Conservation (phyloP, 2,329 filamentous ascomycete species). For the Penicillium rolfsii region DNA sequence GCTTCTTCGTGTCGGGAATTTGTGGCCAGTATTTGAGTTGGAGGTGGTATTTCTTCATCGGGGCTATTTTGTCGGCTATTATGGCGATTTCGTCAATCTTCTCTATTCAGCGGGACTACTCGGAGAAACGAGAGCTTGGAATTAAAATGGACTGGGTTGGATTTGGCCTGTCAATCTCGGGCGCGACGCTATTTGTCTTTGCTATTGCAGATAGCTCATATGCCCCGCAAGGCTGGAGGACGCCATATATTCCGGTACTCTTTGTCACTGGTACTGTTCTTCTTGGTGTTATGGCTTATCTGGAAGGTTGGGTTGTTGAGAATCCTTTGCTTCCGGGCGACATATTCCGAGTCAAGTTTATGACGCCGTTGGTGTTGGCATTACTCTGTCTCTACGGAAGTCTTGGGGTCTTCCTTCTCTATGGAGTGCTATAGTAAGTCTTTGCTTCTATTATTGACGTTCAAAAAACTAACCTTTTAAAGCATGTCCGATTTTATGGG, state of each 20-base stretch:
- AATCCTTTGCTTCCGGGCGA: constrained; percentile 71
- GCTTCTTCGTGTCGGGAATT: constrained; percentile 68
- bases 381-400: constrained; percentile 70
- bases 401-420: constrained; percentile 70
- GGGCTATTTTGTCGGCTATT: constrained; percentile 56
- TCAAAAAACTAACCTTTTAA: background rate
- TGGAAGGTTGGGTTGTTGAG: constrained; percentile 71
- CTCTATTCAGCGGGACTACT: constrained; percentile 52
- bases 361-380: constrained; percentile 64
- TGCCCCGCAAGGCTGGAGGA: constrained; percentile 70
- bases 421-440: constrained; percentile 67
- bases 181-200: constrained; percentile 71
- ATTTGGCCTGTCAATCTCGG: constrained; percentile 62
- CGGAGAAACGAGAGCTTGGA: constrained; percentile 39
- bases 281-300: constrained; percentile 64
- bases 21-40: constrained; percentile 59
- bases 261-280: constrained; percentile 66
- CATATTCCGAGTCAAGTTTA: constrained; percentile 70
- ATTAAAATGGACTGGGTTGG: constrained; percentile 73
- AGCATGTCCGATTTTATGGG: constrained; percentile 65
- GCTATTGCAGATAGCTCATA: constrained; percentile 74
- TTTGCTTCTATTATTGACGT: constrained; percentile 4
- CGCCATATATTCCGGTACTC: constrained; percentile 70
- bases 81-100: constrained; percentile 51
- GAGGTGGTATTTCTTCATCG: constrained; percentile 72